Evolutionary conservation across 176 grass and related monocot genomes (phyloP), one percentile per base, ranked within the genome.

Genomic region (Areca catechu): DNA sequence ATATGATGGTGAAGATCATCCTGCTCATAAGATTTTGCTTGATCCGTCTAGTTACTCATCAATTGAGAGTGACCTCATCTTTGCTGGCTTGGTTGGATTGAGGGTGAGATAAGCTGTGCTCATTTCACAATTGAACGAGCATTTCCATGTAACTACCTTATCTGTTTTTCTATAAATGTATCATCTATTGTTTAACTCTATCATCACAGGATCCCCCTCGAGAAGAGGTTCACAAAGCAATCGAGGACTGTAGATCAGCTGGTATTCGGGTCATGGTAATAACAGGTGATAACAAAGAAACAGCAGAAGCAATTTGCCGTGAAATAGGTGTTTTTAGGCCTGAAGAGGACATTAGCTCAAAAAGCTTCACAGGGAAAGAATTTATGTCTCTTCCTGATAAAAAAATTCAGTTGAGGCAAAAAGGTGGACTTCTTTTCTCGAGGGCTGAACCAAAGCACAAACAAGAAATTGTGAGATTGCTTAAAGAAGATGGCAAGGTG

Each of bases 1-100:
- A 58, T 76, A 76, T 53, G 73, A 76, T 60, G 73, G 73, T 19
- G 63, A 76, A 54, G 12, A 76, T 53, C 73, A 76, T 76, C 63
- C 62, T 48, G 73, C 73, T 60, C 73, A 76, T 54, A 68, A 47
- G 18, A 52, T 68, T 24, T 60, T 76, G 19, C 73, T 76, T 16
- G 73, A 76, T 25, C 73, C 73, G 12, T 76, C 63, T 30, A 76
- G 61, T 49, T 76, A 76, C 62, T 60, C 73, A 18, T 76, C 73
- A 34, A 61, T 76, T 14, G 73, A 76, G 55, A 76, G 52, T 19
- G 20, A 76, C 20, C 73, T 76, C 63, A 68, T 61, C 49, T 76
- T 76, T 34, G 73, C 60, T 34, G 73, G 73, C 55, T 52, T 76
- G 15, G 63, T 76, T 27, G 73, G 73, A 63, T 43, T 76, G 55